Evolutionary conservation across 78 protist genomes (phyloP), one percentile per base, ranked within the genome.

Genomic region (Dictyostelium firmibasis): DNA sequence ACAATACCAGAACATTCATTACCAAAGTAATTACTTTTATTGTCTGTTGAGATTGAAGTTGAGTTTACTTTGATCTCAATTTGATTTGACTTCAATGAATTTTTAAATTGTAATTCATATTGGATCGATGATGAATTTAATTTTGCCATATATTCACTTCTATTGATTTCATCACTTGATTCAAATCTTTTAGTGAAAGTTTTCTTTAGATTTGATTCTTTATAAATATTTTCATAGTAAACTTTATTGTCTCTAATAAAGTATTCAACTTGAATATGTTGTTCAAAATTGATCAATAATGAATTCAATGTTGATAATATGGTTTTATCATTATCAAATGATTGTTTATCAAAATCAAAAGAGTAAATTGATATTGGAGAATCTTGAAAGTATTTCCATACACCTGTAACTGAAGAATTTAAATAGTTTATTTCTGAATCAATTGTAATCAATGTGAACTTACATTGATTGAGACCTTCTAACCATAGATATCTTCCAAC

Each of bases 1-100:
- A 85, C 35, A 31, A 74, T 31, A 50, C 91, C 91, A 44, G 60
- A 13, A 43, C 25, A 44, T 50, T 85, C 91, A 6, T 41, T 41
- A 11, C 91, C 91, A 70, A 84, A 36, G 20, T 75, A 50, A 27
- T 53, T 38, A 38, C 4, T 38, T 38, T 4, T 4, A 38, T 38
- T 38, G n/a, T n/a, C n/a, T 38, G 4, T 2, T 4, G 4, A 38
- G 43, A 38, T 38, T 38, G 43, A 38, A 4, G 43, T 38, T 38
- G 43, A 38, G 43, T 38, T 38, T 38, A 38, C 43, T 38, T 38
- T 38, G 4, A 38, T 38, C 4, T 38, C 43, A 38, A 38, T 38
- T 38, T 38, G 43, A 38, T 38, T 38, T 38, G 43, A 38, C 4
- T 38, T 38, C 43, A 38, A 38, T 38, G 43, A 4, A 38, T 38